Evolutionary conservation across 331 rosid species (phyloP).

Genomic region (Spiraea crenata): DNA sequence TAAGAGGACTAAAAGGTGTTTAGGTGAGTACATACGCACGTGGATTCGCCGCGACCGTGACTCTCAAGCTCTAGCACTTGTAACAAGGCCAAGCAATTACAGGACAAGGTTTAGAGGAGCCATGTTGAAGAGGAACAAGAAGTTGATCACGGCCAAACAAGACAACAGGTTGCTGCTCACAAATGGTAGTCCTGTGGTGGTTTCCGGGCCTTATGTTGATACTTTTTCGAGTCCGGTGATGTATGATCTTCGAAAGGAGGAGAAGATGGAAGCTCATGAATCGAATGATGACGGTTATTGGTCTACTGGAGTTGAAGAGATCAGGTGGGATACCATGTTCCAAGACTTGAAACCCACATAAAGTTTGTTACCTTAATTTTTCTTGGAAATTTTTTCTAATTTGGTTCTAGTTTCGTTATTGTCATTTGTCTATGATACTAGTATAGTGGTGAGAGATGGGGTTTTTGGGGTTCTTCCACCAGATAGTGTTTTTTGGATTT

Average conservation of each 20-base stretch:
- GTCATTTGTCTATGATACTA: constrained; percentile 1
- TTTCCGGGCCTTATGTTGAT: constrained; percentile 39
- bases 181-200: constrained; percentile 54
- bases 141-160: constrained; percentile 36
- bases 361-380: background rate
- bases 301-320: constrained; percentile 65
- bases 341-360: constrained; percentile 84
- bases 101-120: constrained; percentile 48
- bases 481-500: constrained; percentile 31
- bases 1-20: constrained; percentile 62
- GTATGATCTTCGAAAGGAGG: constrained; percentile 46
- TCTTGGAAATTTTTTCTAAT: background rate
- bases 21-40: constrained; percentile 41
- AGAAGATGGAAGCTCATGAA: constrained; percentile 26
- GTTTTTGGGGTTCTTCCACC: constrained; percentile 69
- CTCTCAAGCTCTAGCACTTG: constrained; percentile 63
- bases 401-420: constrained; percentile 1
- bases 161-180: constrained; percentile 67
- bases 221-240: constrained; percentile 56
- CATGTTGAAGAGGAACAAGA: constrained; percentile 65
- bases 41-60: constrained; percentile 35
- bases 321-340: constrained; percentile 98
- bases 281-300: constrained; percentile 51
- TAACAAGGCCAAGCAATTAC: constrained; percentile 49
- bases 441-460: constrained; percentile 62